phyloP scores from a whole-genome alignment of 805 yeast genomes.

The Debaryomyces prosopidis region DNA sequence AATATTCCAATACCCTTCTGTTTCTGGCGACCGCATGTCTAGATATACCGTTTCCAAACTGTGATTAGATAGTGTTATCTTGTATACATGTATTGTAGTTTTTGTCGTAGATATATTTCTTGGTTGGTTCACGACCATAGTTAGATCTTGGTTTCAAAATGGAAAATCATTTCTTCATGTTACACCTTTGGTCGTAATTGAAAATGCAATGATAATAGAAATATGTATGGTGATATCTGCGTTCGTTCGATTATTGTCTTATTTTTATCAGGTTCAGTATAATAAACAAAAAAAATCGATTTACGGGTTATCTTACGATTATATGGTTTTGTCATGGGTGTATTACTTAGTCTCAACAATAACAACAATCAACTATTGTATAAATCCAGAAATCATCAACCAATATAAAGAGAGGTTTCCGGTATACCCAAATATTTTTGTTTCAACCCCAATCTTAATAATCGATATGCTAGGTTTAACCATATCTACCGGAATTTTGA shows the following conservation, averaged over 20 bases:
- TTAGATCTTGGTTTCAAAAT: too few relatives aligned
- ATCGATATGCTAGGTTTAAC: slow-evolving; percentile 14
- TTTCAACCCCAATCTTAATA: slow-evolving; percentile 17
- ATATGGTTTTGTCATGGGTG: slow-evolving; percentile 6
- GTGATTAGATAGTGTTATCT: too few relatives aligned
- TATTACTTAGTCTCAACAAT: slow-evolving; percentile 5
- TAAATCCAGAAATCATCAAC: slow-evolving; percentile 4
- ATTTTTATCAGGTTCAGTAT: slow-evolving; percentile 9
- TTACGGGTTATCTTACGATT: slow-evolving; percentile 20
- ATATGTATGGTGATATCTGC: slow-evolving; percentile 4
- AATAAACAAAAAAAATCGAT: slow-evolving; percentile 17
- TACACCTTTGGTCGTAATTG: too few relatives aligned
- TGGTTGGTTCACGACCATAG: too few relatives aligned
- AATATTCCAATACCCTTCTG: slow-evolving; percentile 70
- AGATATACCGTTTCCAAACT: not conserved
- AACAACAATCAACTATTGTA: slow-evolving; percentile 9
- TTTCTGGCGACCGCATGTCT: slow-evolving; percentile 17
- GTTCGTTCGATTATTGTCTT: slow-evolving; percentile 4
- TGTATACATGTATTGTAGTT: too few relatives aligned
- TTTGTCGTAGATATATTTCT: too few relatives aligned
- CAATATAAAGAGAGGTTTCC: slow-evolving; percentile 32
- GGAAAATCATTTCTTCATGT: too few relatives aligned
- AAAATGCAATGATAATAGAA: not conserved
- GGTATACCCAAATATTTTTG: slow-evolving; percentile 20
- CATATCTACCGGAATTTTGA: slow-evolving; percentile 15